Base-by-base conservation (phyloP, 2,329 filamentous ascomycete species). In the Microcyclosporella mali region DNA sequence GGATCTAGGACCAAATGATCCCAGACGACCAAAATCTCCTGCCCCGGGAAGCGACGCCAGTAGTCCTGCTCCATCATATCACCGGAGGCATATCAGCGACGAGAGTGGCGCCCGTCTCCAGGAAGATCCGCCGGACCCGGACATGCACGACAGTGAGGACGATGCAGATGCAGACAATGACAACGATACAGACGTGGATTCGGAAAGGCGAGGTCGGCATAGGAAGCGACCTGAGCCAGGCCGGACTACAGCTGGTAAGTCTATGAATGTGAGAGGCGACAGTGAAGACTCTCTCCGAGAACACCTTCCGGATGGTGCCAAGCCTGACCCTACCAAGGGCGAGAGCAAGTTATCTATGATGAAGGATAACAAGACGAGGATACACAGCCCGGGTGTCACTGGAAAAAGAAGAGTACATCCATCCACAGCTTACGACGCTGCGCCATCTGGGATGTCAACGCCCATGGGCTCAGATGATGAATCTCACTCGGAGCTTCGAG, bases 381-480 rank as follows among this genome's bases (percentile, higher is more conserved):
- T 62, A 11, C 56, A 55, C 17, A 53, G 58, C 14, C 53, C 56
- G n/a, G 47, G 49, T 15, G 30, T 54, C 41, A 29, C 52, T 52
- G 25, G 36, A 34, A 35, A 52, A 60, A 46, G 74, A 65, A 50
- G 60, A 66, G 39, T 68, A 56, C 89, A 94, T 61, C 89, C 89
- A 1, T 79, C 80, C 40, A 94, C 86, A 9, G 92, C 82, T 61
- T 95, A 89, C 61, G 89, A 95, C 57, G 70, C 81, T 45, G 73
- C 77, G 11, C 75, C 75, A 68, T 65, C 83, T 69, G 69, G 70
- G 21, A 53, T 71, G 32, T 72, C 73, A 3, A 81, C 78, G 0
- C 79, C 79, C 0, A 75, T 88, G 44, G 84, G 88, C 50, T 94
- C 88, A 2, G 92, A 97, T 46, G 83, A 88, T 25, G 84, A 83